Percentiles rank a stretch among this genome's conserved stretches.
These are phyloP conservation scores for Nitzschia sp. DNA, from an alignment of 108 stramenopile species.

Conservation along the genomic window DNA sequence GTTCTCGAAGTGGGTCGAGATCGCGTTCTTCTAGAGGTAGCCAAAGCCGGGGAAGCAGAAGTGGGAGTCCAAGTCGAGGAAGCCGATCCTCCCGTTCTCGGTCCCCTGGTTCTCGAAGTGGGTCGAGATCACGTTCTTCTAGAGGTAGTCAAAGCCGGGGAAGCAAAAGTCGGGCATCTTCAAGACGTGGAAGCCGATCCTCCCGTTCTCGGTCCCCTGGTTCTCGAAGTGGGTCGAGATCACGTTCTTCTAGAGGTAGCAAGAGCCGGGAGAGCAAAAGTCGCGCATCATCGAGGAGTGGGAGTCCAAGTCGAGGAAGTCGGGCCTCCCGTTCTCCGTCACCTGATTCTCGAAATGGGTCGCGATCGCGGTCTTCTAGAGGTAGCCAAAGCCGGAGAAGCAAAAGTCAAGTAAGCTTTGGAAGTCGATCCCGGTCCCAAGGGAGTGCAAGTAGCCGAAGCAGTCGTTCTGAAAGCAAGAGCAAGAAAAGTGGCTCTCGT, in stretches of 20 bases:
- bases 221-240: too few species aligned
- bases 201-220: not conserved
- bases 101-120: not conserved
- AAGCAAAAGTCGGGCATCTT: not conserved
- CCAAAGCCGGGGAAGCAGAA: not conserved
- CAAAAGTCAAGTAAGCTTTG: not conserved
- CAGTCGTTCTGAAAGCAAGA: not conserved
- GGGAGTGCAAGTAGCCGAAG: not conserved
- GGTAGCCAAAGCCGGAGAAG: not conserved
- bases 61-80: not conserved
- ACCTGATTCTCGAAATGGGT: not conserved
- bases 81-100: conserved; percentile 1
- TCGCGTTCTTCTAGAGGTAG: conserved; percentile 4
- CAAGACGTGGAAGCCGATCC: not conserved
- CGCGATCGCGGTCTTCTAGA: not conserved
- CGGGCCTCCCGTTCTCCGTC: too few species aligned
- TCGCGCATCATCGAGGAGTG: too few species aligned
- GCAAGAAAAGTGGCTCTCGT: not conserved
- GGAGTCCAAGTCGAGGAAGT: too few species aligned
- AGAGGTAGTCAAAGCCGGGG: not conserved
- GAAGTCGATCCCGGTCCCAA: not conserved
- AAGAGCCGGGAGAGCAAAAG: not conserved
- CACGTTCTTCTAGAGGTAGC: too few species aligned
- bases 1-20: not conserved
- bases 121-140: not conserved